phyloP scores from a whole-genome alignment of 805 yeast genomes.

The Myxozyma geophila region DNA sequence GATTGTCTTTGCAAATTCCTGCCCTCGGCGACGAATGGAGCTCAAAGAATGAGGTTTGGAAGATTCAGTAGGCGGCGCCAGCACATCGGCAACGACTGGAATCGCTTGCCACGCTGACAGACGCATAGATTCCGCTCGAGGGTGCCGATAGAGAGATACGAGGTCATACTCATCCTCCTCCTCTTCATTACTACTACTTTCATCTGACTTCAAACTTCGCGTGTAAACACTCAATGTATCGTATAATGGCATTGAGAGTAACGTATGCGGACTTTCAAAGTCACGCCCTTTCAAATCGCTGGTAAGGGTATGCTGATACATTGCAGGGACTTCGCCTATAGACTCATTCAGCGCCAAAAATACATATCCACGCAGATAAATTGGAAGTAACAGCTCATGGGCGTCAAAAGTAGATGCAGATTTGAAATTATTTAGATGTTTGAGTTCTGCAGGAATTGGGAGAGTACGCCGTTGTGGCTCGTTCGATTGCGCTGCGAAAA shows the following conservation, averaged over 20 bases:
- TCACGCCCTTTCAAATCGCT: neutral
- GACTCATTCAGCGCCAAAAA: conserved; percentile 10
- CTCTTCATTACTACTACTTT: neutral
- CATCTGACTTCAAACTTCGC: neutral
- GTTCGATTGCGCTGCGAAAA: conserved; percentile 9
- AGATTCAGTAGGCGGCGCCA: neutral
- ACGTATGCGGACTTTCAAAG: neutral
- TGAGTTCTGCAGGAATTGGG: conserved; percentile 24
- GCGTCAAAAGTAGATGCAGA: conserved; percentile 14
- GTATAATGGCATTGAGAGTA: conserved; percentile 14
- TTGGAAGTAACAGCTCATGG: conserved; percentile 23
- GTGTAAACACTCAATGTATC: conserved; percentile 4
- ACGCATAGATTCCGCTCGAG: neutral
- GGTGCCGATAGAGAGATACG: neutral
- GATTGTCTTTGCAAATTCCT: conserved; percentile 4
- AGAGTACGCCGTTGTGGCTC: conserved; percentile 9
- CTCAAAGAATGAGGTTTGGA: neutral
- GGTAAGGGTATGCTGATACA: conserved; percentile 2
- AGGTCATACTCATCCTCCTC: neutral
- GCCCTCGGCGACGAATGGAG: conserved; percentile 18
- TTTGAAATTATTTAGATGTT: conserved; percentile 1
- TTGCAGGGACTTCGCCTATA: conserved; percentile 11
- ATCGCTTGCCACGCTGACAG: neutral
- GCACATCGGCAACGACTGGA: conserved; percentile 12
- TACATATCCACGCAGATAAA: conserved; percentile 32